Evolutionary conservation across 202 grass and related monocot genomes (phyloP), one percentile per base, ranked within the genome.

Genomic region (Panicum hallii): DNA sequence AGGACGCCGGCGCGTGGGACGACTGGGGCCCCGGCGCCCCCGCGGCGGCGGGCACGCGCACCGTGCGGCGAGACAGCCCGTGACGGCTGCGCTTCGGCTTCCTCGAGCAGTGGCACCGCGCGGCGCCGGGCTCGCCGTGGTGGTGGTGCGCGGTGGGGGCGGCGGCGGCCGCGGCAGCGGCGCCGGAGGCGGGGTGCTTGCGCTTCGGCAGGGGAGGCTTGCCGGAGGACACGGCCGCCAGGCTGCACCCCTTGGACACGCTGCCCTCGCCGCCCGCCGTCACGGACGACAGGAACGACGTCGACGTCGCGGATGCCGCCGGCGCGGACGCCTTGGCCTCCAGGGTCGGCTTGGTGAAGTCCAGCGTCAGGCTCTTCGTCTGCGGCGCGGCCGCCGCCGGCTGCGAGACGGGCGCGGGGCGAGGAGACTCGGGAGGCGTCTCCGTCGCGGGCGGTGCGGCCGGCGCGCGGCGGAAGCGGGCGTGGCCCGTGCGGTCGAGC

Each of bases 401-500:
- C 36, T 41, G 62, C 47, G 79, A 53, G 16, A 23, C 42, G 0
- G 63, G 23, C 6, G 80, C n/a, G 4, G 34, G 22, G 5, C 54
- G 61, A 1, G 67, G 68, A 2, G 75, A 9, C 3, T 63, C 16
- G 58, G 72, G 49, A 16, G 11, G 42, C 17, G 58, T 4, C 20
- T 48, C 2, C 34, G 60, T 49, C 13, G 34, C 12, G 16, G 41
- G 32, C 12, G 16, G 42, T 1, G 4, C 45, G 16, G 65, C 66
- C 4, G 83, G 88, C 0, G 87, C 88, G 16, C 87, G 90, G 43
- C 87, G 79, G 83, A 92, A 87, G 15, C 82, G 91, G 0, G 94
- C 94, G 36, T 97, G 94, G 0, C 94, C 94, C 8, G 91, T 90
- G 69, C 94, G 94, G 87, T 97, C 94, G 36, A 97, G 94, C 9